A percentile compares a stretch with the other conserved stretches of the same genome.
Conservation (phyloP, 768 basidiomycete species). For the Gymnopilus dilepis region DNA sequence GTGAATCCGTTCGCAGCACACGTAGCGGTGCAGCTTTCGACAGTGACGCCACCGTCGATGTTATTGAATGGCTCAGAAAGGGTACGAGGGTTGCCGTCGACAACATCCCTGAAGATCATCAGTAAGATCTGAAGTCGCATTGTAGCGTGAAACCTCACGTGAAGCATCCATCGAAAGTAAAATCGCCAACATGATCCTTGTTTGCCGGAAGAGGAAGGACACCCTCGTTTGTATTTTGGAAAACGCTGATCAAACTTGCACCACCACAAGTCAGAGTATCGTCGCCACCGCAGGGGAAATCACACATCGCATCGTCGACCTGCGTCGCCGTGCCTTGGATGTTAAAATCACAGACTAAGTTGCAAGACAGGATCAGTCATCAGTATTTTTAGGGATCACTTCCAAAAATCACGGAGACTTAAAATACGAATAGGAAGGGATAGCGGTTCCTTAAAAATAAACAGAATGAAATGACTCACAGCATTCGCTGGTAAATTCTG, state of each 20-base stretch:
- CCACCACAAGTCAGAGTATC: constrained; percentile 22
- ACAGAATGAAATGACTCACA: constrained; percentile 17
- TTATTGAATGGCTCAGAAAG: constrained; percentile 18
- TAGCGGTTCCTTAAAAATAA: neutral
- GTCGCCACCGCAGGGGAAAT: constrained; percentile 25
- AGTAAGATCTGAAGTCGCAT: neutral
- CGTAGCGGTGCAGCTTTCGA: constrained; percentile 21
- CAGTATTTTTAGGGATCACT: neutral
- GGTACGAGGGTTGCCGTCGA: constrained; percentile 15
- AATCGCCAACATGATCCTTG: constrained; percentile 20
- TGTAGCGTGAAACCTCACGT: constrained; percentile 13
- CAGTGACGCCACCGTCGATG: constrained; percentile 18
- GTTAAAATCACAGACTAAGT: constrained; percentile 27
- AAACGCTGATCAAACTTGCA: constrained; percentile 21
- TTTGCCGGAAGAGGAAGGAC: constrained; percentile 20
- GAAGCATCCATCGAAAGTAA: constrained; percentile 21
- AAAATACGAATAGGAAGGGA: neutral
- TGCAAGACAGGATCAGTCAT: neutral
- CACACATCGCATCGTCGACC: constrained; percentile 16
- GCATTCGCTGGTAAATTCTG: constrained; percentile 27
- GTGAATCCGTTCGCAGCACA: constrained; percentile 20
- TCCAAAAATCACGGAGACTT: neutral
- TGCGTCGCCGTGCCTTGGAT: constrained; percentile 26
- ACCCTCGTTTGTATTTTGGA: constrained; percentile 17
- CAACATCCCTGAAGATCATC: constrained; percentile 11